A percentile compares a stretch with the other conserved stretches of the same genome.
Evolutionary conservation across 2,329 filamentous ascomycete genomes (phyloP).

Genomic region (Nigrospora sphaerica): DNA sequence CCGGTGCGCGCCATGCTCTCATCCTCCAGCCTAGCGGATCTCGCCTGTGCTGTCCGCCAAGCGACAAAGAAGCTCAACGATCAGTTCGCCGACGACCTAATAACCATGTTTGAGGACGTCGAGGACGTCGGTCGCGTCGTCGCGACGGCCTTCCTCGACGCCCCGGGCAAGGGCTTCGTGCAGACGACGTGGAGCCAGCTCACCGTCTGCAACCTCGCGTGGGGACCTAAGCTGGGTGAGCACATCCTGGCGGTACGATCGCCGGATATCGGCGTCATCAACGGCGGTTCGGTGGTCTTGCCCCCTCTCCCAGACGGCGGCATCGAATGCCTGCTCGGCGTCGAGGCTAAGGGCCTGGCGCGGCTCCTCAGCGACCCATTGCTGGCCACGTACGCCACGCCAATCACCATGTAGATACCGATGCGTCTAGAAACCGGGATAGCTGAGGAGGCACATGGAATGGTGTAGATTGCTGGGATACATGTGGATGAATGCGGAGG

Average conservation of each 20-base stretch:
- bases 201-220: conserved; percentile 22
- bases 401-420: no score
- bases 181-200: conserved; percentile 20
- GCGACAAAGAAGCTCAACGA: conserved; percentile 6
- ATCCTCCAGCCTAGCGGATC: neutral
- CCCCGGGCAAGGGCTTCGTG: neutral
- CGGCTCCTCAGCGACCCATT: neutral
- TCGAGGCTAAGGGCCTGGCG: neutral
- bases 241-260: conserved; percentile 20
- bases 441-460: no score
- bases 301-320: neutral
- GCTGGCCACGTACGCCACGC: neutral
- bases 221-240: conserved; percentile 21
- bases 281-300: conserved; percentile 3
- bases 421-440: no score
- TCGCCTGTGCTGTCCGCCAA: neutral
- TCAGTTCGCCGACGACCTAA: conserved; percentile 14
- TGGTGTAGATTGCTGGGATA: no score
- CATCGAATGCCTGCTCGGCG: neutral
- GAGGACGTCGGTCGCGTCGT: neutral
- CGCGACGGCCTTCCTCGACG: neutral
- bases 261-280: conserved; percentile 10
- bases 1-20: neutral
- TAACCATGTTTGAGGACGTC: conserved; percentile 8
- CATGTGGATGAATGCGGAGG: no score